Base-by-base conservation (phyloP, 2,329 filamentous ascomycete species). In the Hirsutella rhossiliensis region DNA sequence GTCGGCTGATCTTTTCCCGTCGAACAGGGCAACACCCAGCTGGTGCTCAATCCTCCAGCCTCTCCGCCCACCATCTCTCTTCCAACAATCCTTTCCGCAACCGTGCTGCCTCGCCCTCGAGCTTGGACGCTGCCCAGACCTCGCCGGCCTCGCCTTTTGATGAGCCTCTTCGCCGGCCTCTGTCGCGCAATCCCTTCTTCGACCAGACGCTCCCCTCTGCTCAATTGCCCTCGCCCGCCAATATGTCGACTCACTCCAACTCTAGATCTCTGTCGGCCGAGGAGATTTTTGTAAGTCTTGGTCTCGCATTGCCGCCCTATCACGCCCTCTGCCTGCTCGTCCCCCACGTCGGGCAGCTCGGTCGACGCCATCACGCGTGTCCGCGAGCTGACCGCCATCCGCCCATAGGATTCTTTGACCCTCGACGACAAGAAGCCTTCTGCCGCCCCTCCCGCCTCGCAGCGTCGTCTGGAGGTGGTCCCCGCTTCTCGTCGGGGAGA, bases 31-130 rank as follows among this genome's bases (percentile, higher is more conserved):
- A 49, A 45, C 47, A 43, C 42, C 44, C 47, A 27, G 38, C 42
- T 36, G 42, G 18, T 17, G 30, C 36, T 4, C 36, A 27, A 27
- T 41, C 52, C 45, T 48, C 53, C 46, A 72, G 71, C 52, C 68
- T 82, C 58, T 68, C 75, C 44, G 67, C 83, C 61, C 82, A 80
- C 63, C 75, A 80, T 63, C 75, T 88, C 57, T 80, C 81, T 62
- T 88, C 84, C 61, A 88, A 88, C 73, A 89, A 89, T 60, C 84
- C 84, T 49, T 89, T 78, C 56, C 81, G 84, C 68, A 86, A 86
- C 63, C 78, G 82, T 57, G 78, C 80, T 50, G 69, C 71, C 32
- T 85, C 82, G 50, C 81, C 76, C 42, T 60, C 65, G 43, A 62
- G 56, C 50, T 48, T 57, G 57, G 55, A 67, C 38, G 49, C 57